Percentiles rank a stretch among this genome's conserved stretches.
Evolutionary conservation across 2,329 filamentous ascomycete genomes (phyloP).

Genomic region (Sporothrix variecibatus): DNA sequence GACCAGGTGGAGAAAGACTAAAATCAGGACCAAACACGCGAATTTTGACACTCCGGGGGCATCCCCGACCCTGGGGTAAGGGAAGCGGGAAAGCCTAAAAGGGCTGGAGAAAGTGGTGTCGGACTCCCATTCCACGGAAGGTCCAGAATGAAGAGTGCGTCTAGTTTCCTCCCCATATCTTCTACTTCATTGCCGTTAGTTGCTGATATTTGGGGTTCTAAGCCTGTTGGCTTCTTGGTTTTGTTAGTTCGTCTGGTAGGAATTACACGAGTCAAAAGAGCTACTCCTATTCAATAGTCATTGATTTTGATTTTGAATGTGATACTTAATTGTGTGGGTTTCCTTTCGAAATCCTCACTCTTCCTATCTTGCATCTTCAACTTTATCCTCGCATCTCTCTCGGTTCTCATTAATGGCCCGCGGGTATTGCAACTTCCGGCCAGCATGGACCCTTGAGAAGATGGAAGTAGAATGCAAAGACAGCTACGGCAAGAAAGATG

Average conservation of each 20-base stretch:
- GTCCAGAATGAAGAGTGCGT: too few species aligned
- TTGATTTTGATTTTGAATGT: not conserved
- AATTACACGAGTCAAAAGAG: not conserved
- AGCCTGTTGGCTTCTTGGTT: not conserved
- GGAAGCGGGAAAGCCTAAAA: constrained; percentile 3
- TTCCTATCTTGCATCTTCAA: not conserved
- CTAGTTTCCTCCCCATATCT: not conserved
- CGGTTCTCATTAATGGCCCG: not conserved
- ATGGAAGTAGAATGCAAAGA: not conserved
- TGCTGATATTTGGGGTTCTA: not conserved
- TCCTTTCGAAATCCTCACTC: not conserved
- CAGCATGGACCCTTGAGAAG: not conserved
- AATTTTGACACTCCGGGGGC: not conserved
- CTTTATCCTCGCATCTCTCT: not conserved
- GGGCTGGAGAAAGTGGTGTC: not conserved
- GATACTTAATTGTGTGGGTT: too few species aligned
- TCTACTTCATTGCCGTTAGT: not conserved
- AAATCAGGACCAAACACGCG: not conserved
- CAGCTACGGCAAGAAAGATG: not conserved
- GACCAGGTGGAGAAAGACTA: not conserved
- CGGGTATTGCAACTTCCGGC: too few species aligned
- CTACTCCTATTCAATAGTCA: not conserved
- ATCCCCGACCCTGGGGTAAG: not conserved
- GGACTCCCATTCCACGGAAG: too few species aligned
- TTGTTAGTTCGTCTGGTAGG: not conserved